Conservation (phyloP, 495 filamentous ascomycete genomes). For the Ramalina peruviana region DNA sequence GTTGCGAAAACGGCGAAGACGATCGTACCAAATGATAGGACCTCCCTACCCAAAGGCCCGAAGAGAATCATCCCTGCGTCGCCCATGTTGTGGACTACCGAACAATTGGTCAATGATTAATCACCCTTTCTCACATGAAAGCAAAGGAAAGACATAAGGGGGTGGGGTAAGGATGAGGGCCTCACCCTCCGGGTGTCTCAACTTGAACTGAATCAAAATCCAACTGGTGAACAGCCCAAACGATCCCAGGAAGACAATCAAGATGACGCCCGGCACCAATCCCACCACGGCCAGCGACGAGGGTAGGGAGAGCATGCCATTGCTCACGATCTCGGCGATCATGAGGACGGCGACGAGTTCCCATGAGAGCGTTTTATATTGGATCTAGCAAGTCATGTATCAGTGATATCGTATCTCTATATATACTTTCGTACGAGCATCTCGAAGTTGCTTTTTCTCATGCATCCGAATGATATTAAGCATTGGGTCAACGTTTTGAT, state of each 20-base stretch:
- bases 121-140: neutral
- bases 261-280: conserved; percentile 35
- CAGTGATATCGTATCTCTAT: neutral
- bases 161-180: neutral
- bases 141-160: neutral
- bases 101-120: neutral
- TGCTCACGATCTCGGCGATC: conserved; percentile 49
- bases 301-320: conserved; percentile 45
- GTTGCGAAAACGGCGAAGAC: conserved; percentile 49
- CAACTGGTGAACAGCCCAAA: conserved; percentile 27
- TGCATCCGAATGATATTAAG: too few species aligned
- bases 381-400: conserved; percentile 23
- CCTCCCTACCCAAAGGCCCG: conserved; percentile 43
- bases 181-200: conserved; percentile 25
- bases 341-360: conserved; percentile 39
- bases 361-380: conserved; percentile 46
- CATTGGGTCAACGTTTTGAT: too few species aligned
- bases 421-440: neutral
- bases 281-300: conserved; percentile 41
- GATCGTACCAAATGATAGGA: conserved; percentile 59
- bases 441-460: too few species aligned
- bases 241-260: conserved; percentile 24
- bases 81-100: conserved; percentile 44
- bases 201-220: conserved; percentile 30
- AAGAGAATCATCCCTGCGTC: conserved; percentile 56